Percentiles rank a stretch among this genome's conserved stretches.
These are phyloP conservation scores for Nematodospora anomalae DNA, from an alignment of 1,139 yeast species.

Conservation along the genomic window DNA sequence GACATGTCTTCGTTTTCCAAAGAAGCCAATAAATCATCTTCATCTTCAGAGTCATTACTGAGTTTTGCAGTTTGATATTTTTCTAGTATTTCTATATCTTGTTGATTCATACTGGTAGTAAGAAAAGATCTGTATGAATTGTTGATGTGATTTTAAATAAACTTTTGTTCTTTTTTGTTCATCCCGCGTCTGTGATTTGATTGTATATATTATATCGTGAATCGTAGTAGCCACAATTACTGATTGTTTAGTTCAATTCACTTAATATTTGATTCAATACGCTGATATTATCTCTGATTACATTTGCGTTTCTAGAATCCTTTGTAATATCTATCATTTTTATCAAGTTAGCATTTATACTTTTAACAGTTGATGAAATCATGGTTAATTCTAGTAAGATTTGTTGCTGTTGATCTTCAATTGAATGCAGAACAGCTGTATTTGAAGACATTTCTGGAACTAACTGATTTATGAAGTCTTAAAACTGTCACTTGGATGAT, in stretches of 20 bases:
- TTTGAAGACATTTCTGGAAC: neutral
- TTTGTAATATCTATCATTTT: slow-evolving; percentile 24
- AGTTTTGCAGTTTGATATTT: slow-evolving; percentile 34
- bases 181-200: too few relatives aligned
- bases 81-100: slow-evolving; percentile 21
- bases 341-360: slow-evolving; percentile 30
- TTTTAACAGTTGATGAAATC: slow-evolving; percentile 32
- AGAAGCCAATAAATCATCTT: slow-evolving; percentile 35
- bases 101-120: slow-evolving; percentile 6
- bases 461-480: too few relatives aligned
- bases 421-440: neutral
- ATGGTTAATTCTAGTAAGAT: slow-evolving; percentile 33
- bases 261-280: slow-evolving; percentile 11
- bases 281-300: slow-evolving; percentile 5
- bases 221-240: too few relatives aligned
- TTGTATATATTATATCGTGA: too few relatives aligned
- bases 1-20: slow-evolving; percentile 24
- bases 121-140: neutral
- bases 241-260: slow-evolving; percentile 12
- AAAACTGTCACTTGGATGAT: too few relatives aligned
- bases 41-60: slow-evolving; percentile 16
- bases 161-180: neutral
- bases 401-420: slow-evolving; percentile 21
- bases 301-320: slow-evolving; percentile 6
- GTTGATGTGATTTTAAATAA: too few relatives aligned